Percentiles rank a stretch among this genome's conserved stretches.
Conservation (phyloP, 1,284 basidiomycete species). For the Moniliophthora roreri region DNA sequence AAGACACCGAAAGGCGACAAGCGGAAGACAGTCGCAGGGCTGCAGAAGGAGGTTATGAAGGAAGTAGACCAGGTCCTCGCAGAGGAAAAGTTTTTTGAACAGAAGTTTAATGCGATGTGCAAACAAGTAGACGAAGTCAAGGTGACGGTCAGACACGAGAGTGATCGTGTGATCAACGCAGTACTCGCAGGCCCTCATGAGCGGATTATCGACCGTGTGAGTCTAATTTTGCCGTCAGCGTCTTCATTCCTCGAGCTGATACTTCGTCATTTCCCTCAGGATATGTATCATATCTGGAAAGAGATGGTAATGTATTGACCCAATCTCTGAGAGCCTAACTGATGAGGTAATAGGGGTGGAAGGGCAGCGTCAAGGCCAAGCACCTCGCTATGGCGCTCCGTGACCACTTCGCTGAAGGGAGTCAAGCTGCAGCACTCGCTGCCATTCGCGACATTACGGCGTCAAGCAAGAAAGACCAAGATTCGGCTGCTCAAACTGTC, state of each 20-base stretch:
- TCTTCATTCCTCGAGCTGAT: neutral
- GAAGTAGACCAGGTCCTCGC: conserved; percentile 2
- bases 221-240: neutral
- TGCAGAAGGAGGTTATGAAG: conserved; percentile 5
- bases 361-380: conserved; percentile 25
- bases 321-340: neutral
- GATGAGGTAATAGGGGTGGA: conserved; percentile 20
- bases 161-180: conserved; percentile 9
- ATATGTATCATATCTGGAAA: conserved; percentile 12
- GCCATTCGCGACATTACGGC: neutral
- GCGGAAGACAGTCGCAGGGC: neutral
- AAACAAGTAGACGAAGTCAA: conserved; percentile 6
- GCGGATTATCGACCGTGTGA: conserved; percentile 7
- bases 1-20: neutral
- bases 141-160: neutral
- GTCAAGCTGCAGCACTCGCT: neutral
- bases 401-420: conserved; percentile 24
- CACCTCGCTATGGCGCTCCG: conserved; percentile 27
- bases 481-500: neutral
- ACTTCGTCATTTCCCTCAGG: neutral
- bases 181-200: conserved; percentile 10
- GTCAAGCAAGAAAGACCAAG: too few species aligned
- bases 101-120: conserved; percentile 1
- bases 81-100: conserved; percentile 4
- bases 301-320: conserved; percentile 17